These are phyloP conservation scores for Saturnispora zaruensis DNA, from an alignment of 805 yeast genomes.

Conservation along the genomic window DNA sequence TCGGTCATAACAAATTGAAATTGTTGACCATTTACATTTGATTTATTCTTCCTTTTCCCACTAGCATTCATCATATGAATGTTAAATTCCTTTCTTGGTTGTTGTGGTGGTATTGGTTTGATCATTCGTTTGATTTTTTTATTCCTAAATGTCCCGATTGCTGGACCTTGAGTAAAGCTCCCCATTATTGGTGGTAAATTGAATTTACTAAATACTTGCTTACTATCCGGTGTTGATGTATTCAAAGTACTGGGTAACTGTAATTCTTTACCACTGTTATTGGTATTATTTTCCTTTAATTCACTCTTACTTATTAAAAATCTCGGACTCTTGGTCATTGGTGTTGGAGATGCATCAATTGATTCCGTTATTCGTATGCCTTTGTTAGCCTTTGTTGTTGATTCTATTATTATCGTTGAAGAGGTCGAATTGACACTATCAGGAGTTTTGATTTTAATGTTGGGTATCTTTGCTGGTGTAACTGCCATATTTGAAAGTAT, in stretches of 20 bases:
- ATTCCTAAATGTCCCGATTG: constrained; percentile 2
- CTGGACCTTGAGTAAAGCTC: constrained; percentile 3
- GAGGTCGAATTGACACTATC: constrained; percentile 26
- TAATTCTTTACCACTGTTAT: background rate
- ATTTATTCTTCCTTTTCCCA: background rate
- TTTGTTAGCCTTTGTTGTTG: constrained; percentile 15
- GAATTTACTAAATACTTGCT: background rate
- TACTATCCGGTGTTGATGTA: constrained; percentile 5
- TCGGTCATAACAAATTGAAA: constrained; percentile 16
- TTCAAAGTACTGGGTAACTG: background rate
- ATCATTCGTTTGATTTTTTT: background rate
- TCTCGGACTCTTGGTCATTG: constrained; percentile 20
- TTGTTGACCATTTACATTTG: constrained; percentile 1
- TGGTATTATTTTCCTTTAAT: background rate
- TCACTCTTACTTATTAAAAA: background rate
- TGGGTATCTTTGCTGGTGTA: background rate
- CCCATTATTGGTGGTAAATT: constrained; percentile 1
- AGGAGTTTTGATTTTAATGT: constrained; percentile 1
- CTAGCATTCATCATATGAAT: background rate
- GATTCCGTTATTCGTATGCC: background rate
- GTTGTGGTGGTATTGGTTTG: background rate
- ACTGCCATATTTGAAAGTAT: background rate
- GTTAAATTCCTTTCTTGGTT: background rate
- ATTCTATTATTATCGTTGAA: constrained; percentile 26
- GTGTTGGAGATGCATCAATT: constrained; percentile 27